These are phyloP conservation scores for Penicillium samsonianum DNA, from an alignment of 495 filamentous ascomycete species.

Conservation along the genomic window DNA sequence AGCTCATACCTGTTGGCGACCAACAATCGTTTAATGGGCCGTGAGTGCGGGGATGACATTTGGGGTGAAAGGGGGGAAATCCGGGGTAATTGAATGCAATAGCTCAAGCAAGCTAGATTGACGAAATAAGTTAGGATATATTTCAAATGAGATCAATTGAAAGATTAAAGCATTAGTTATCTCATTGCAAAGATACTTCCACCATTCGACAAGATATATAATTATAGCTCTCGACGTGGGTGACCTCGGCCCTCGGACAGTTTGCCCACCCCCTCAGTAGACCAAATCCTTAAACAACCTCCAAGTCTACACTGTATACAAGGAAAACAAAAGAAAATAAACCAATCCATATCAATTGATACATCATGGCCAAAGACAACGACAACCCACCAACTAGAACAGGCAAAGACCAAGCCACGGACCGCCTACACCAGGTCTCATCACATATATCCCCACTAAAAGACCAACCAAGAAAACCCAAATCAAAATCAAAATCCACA, in stretches of 20 bases:
- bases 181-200: not conserved
- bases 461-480: conserved; percentile 14
- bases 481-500: conserved; percentile 22
- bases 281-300: not conserved
- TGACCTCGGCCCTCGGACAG: conserved; percentile 24
- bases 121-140: not conserved
- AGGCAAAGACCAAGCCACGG: conserved; percentile 25
- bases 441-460: conserved; percentile 31
- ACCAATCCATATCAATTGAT: conserved; percentile 4
- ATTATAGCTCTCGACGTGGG: conserved; percentile 7
- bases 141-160: not conserved
- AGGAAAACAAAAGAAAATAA: too few species aligned
- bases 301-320: not conserved
- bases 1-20: conserved; percentile 56
- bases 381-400: conserved; percentile 17
- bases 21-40: conserved; percentile 53
- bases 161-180: not conserved
- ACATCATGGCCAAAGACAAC: conserved; percentile 24
- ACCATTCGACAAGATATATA: not conserved
- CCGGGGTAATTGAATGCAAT: conserved; percentile 8
- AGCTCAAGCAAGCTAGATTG: not conserved
- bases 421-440: conserved; percentile 42
- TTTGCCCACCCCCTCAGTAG: conserved; percentile 16
- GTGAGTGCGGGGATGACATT: conserved; percentile 29
- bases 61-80: conserved; percentile 1